Conservation (phyloP, 352 stramenopile genomes). For the Plasmopara muralis region DNA sequence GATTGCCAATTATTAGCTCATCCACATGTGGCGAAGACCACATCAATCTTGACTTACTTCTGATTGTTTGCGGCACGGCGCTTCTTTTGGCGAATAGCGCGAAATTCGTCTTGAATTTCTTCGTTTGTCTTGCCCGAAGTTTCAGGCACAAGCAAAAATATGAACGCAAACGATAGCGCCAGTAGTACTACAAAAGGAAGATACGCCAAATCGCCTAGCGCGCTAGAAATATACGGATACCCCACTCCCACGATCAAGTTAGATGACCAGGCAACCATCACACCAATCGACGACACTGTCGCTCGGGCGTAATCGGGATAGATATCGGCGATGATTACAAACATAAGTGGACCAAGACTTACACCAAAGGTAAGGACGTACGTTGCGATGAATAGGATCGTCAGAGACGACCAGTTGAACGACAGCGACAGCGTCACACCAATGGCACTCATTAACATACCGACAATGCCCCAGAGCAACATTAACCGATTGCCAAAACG, state of each 20-base stretch:
- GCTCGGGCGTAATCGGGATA: conserved; percentile 38
- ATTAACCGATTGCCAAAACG: conserved; percentile 33
- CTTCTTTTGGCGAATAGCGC: conserved; percentile 25
- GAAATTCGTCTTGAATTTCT: conserved; percentile 45
- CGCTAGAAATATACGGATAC: conserved; percentile 37
- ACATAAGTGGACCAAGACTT: conserved; percentile 32
- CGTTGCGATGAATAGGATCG: conserved; percentile 33
- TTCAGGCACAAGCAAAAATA: conserved; percentile 34
- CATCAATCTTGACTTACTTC: too few relatives aligned
- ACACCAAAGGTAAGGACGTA: conserved; percentile 29
- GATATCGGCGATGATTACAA: conserved; percentile 38
- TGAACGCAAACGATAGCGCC: conserved; percentile 23
- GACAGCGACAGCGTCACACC: conserved; percentile 33
- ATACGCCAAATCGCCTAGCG: conserved; percentile 27
- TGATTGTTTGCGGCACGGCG: background rate
- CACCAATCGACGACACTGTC: conserved; percentile 25
- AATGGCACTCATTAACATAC: conserved; percentile 33
- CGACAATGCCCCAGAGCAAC: conserved; percentile 24
- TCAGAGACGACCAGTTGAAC: conserved; percentile 21
- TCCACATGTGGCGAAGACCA: too few relatives aligned
- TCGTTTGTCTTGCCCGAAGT: conserved; percentile 42
- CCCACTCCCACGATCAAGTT: conserved; percentile 42
- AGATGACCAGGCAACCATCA: conserved; percentile 27
- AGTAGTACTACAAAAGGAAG: conserved; percentile 29
- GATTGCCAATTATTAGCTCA: too few relatives aligned